Evolutionary conservation across 805 yeast genomes (phyloP), one percentile per base, ranked within the genome.

Genomic region (Kurtzmaniella cleridarum): DNA sequence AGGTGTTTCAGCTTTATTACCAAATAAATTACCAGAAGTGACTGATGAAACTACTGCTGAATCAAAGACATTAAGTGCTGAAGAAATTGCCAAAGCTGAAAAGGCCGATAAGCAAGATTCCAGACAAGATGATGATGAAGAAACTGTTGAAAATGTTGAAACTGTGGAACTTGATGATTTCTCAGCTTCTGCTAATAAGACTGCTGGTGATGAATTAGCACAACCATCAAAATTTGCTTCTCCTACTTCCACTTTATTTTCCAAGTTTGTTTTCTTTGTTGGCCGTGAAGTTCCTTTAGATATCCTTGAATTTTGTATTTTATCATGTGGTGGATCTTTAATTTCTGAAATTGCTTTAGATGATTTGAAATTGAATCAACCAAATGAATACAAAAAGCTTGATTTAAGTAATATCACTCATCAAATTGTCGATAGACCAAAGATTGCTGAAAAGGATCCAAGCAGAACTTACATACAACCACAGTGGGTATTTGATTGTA

Each of bases 241-340:
- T 35, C 75, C 82, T 34, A 66, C 76, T n/a, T 73, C 87, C 10
- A 69, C 72, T 28, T 66, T 93, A 36, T 86, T 91, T 55, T 70
- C 82, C 32, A 75, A 77, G 40, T 84, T 89, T 59, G 76, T 83
- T 3, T 91, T 93, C 62, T 93, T 66, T 57, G 77, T 93, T 41
- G 96, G 97, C 39, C 84, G 98, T 64, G 98, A 93, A 69, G 98
- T 93, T 30, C 87, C 98, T 18, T 69, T 90, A 45, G 98, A 93
- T 51, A 78, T 89, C 48, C 69, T 91, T 48, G 98, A 93, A 66
- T 86, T 93, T 59, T 73, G 89, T 47, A 80, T 90, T 42, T 68
- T 89, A 41, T 78, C 96, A 1, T 79, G 84, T 53, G 97, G 97
- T 44, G 98, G 97, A 38, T 71, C 74, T 43, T 73, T 88, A 27